Conservation (phyloP, 768 basidiomycete species). For the Pisolithus tinctorius region DNA sequence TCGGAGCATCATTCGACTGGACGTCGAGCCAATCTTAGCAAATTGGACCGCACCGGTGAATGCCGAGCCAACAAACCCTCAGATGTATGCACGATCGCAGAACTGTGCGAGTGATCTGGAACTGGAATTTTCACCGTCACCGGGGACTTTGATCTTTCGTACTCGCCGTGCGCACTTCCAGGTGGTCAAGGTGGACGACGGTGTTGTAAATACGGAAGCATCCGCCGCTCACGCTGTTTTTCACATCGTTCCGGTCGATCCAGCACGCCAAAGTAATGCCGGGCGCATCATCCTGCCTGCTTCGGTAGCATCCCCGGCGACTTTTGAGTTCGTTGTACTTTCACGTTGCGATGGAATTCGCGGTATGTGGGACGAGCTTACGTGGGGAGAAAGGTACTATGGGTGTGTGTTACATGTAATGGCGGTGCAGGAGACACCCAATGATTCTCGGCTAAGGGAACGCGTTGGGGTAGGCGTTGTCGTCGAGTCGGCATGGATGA, state of each 20-base stretch:
- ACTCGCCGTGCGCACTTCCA: constrained; percentile 11
- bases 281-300: background rate
- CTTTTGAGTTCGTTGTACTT: background rate
- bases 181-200: constrained; percentile 13
- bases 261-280: background rate
- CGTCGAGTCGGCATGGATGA: background rate
- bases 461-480: background rate
- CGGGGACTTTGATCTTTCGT: constrained; percentile 20
- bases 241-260: background rate
- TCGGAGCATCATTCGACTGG: constrained; percentile 4
- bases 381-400: background rate
- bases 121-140: constrained; percentile 1
- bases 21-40: constrained; percentile 6
- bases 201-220: constrained; percentile 27
- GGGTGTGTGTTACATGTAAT: background rate
- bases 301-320: background rate
- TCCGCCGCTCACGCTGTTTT: background rate
- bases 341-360: background rate
- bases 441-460: background rate
- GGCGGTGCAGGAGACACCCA: background rate
- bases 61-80: background rate
- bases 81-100: constrained; percentile 4
- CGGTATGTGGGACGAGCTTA: background rate
- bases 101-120: background rate
- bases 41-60: background rate